Evolutionary conservation across 352 stramenopile genomes (phyloP), one percentile per base, ranked within the genome.

Genomic region (Aphanomyces cochlioides): DNA sequence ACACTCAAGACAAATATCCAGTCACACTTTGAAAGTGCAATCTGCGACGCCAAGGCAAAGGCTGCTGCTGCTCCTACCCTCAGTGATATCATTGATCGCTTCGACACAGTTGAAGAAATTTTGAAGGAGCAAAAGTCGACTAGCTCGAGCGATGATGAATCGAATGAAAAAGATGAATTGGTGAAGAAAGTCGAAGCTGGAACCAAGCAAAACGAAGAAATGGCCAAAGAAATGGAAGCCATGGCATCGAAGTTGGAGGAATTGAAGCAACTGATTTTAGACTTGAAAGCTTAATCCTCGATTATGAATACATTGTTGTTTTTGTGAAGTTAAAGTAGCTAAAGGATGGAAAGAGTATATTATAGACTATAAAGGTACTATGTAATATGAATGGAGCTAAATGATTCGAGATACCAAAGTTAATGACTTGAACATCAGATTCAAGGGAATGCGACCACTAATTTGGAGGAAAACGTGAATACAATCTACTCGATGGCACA

Each of bases 121-220:
- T 17, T 61, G 13, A 38, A 38, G 21, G 54, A 58, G 17, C n/a
- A n/a, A n/a, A n/a, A n/a, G n/a, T n/a, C n/a, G n/a, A 15, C 12
- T 7, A 58, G 36, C 12, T 15, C n/a, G 21, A 21, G 43, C 28
- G 43, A 48, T 48, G 36, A 61, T 8, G 54, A 58, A 21, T 5
- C n/a, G 12, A n/a, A 58, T 8, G 50, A 58, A 58, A 28, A n/a
- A 8, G 36, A 37, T 17, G 54, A 61, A 36, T 36, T 61, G 15
- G 54, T 40, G 28, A 61, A 61, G 54, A 61, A 61, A 36, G 12
- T 61, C 13, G 54, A 61, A 37, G 54, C 39, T 5, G 54, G 39
- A 37, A 61, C 54, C 54, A 21, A 61, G 7, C 54, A 61, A 61
- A 61, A 37, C 13, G 13, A 61, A 61, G 28, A 13, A 7, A 41